Conservation (phyloP, 352 stramenopile genomes). For the Globisporangium rhizosaccharum region DNA sequence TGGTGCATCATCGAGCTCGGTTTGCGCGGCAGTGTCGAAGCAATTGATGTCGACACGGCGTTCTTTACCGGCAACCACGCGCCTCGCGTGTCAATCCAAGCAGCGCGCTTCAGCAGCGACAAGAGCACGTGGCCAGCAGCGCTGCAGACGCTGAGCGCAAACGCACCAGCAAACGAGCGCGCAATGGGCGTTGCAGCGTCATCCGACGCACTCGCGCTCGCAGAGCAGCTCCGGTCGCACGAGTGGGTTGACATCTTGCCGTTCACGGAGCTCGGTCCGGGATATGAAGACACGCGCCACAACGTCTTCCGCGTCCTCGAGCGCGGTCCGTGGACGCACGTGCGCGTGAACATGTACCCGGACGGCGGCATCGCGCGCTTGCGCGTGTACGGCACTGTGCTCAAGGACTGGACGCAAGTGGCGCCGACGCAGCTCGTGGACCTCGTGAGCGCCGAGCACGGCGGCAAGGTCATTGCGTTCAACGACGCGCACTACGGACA, state of each 20-base stretch:
- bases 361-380: conserved; percentile 91
- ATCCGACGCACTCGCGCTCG: conserved; percentile 30
- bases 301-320: conserved; percentile 69
- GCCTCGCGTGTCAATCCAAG: conserved; percentile 88
- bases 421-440: conserved; percentile 58
- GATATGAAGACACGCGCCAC: conserved; percentile 84
- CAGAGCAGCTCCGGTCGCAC: conserved; percentile 41
- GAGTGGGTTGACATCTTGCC: conserved; percentile 68
- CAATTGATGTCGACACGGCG: conserved; percentile 89
- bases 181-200: conserved; percentile 50
- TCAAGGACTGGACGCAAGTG: conserved; percentile 59
- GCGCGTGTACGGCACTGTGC: conserved; percentile 69
- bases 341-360: conserved; percentile 91
- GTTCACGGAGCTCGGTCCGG: conserved; percentile 43
- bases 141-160: conserved; percentile 37
- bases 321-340: conserved; percentile 71
- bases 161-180: conserved; percentile 29
- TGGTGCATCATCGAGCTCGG: conserved; percentile 91
- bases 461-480: conserved; percentile 83
- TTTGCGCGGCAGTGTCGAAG: conserved; percentile 45
- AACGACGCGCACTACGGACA: conserved; percentile 95
- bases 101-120: conserved; percentile 40
- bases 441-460: conserved; percentile 79
- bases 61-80: conserved; percentile 92
- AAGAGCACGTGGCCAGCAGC: conserved; percentile 24